Percentiles rank a stretch among this genome's conserved stretches.
Evolutionary conservation across 495 filamentous ascomycete species (phyloP).

Genomic region (Penicillium macrosclerotiorum): DNA sequence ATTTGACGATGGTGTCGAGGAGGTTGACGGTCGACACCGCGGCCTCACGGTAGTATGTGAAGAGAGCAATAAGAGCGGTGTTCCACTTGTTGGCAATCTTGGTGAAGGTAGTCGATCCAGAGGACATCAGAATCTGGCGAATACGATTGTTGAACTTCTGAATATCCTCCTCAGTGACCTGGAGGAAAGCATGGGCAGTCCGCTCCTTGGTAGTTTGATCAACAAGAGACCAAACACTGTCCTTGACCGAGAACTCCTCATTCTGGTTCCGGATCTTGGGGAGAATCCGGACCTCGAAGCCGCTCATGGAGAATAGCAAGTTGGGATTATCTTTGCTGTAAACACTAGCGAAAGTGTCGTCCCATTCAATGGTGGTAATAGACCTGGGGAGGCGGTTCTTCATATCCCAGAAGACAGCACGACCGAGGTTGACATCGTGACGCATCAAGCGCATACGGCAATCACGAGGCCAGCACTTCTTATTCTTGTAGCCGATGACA

Average conservation of each 20-base stretch:
- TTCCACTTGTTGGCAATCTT: constrained; percentile 99
- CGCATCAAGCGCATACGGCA: constrained; percentile 98
- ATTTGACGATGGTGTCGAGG: constrained; percentile 98
- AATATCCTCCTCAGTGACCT: constrained; percentile 97
- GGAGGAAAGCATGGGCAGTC: constrained; percentile 96
- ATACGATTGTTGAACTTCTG: constrained; percentile 99
- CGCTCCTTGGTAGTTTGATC: constrained; percentile 96
- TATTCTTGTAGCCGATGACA: constrained; percentile 97
- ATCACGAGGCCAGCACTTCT: constrained; percentile 99
- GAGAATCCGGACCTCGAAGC: constrained; percentile 95
- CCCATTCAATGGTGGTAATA: constrained; percentile 98
- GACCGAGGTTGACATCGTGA: constrained; percentile 97
- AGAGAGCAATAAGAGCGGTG: constrained; percentile 94
- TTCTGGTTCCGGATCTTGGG: constrained; percentile 94
- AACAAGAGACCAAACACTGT: constrained; percentile 96
- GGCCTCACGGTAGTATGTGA: constrained; percentile 98
- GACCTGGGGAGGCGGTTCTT: constrained; percentile 95
- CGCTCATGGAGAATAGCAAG: constrained; percentile 94
- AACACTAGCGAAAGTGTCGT: constrained; percentile 98
- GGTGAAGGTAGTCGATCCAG: constrained; percentile 97
- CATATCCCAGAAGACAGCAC: constrained; percentile 98
- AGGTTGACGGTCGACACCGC: constrained; percentile 96
- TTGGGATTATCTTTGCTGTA: constrained; percentile 99
- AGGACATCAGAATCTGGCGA: constrained; percentile 98
- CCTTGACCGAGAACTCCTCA: constrained; percentile 95